A percentile compares a stretch with the other conserved stretches of the same genome.
Evolutionary conservation across 2,329 filamentous ascomycete species (phyloP).

Genomic region (Penicillium corylophilum): DNA sequence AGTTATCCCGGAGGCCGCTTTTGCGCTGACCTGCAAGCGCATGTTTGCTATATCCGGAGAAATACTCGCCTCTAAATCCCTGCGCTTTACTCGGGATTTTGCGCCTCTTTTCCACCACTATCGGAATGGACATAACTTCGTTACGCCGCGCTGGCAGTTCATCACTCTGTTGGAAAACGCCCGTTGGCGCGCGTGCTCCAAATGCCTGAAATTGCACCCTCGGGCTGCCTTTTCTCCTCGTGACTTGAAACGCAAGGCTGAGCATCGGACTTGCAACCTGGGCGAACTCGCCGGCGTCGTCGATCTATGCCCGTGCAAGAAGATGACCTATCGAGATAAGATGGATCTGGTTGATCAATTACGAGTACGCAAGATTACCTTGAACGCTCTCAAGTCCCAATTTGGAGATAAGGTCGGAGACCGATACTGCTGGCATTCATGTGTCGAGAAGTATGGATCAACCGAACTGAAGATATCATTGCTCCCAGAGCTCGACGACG

Average conservation of each 20-base stretch:
- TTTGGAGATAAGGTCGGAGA: slow-evolving; percentile 31
- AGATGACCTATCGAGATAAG: slow-evolving; percentile 41
- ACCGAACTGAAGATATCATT: slow-evolving; percentile 37
- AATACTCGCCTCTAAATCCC: slow-evolving; percentile 31
- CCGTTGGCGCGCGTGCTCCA: slow-evolving; percentile 38
- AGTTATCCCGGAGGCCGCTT: slow-evolving; percentile 35
- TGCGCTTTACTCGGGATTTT: slow-evolving; percentile 41
- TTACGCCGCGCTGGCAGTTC: slow-evolving; percentile 38
- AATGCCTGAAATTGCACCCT: slow-evolving; percentile 42
- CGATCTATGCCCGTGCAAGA: slow-evolving; percentile 42
- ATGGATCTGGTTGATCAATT: slow-evolving; percentile 36
- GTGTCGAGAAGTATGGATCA: slow-evolving; percentile 34
- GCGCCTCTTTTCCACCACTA: slow-evolving; percentile 43
- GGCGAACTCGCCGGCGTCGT: slow-evolving; percentile 38
- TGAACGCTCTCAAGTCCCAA: slow-evolving; percentile 25
- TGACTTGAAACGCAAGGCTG: slow-evolving; percentile 35
- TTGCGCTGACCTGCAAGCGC: slow-evolving; percentile 41
- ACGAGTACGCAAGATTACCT: slow-evolving; percentile 28
- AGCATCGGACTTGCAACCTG: slow-evolving; percentile 34
- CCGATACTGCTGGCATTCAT: slow-evolving; percentile 41
- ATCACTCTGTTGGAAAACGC: slow-evolving; percentile 37
- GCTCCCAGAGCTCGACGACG: slow-evolving; percentile 35
- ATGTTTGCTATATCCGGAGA: slow-evolving; percentile 34
- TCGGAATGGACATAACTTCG: slow-evolving; percentile 37
- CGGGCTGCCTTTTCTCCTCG: slow-evolving; percentile 31